Percentiles rank a stretch among this genome's conserved stretches.
Conservation (phyloP, 2,329 filamentous ascomycete species). For the Phialophora expanda region DNA sequence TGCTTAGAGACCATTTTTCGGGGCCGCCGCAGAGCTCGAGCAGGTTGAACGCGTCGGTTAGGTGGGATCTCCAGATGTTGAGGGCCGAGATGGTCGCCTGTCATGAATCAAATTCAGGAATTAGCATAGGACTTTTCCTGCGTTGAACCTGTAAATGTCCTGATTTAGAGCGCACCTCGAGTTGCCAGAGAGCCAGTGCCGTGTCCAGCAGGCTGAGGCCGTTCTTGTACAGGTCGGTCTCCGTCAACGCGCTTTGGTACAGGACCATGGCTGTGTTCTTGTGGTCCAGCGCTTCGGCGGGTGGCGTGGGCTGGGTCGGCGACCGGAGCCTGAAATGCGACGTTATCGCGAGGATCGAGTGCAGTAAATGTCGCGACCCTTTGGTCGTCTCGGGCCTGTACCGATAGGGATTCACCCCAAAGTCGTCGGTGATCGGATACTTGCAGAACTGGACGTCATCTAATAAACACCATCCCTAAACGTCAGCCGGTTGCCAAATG, state of each 20-base stretch:
- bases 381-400: conserved; percentile 23
- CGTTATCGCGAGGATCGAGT: conserved; percentile 25
- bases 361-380: conserved; percentile 25
- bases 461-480: background rate
- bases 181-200: conserved; percentile 16
- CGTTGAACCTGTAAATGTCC: background rate
- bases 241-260: conserved; percentile 15
- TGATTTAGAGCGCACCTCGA: conserved; percentile 8
- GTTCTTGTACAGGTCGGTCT: background rate
- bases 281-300: conserved; percentile 15
- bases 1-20: conserved; percentile 13
- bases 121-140: background rate
- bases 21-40: conserved; percentile 20
- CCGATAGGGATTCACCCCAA: conserved; percentile 24
- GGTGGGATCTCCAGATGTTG: conserved; percentile 20
- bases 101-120: background rate
- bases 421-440: conserved; percentile 27
- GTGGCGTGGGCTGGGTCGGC: conserved; percentile 8
- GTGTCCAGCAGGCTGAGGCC: conserved; percentile 19
- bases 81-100: conserved; percentile 18
- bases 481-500: background rate
- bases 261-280: conserved; percentile 20
- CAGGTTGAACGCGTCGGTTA: conserved; percentile 14
- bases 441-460: conserved; percentile 28
- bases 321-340: conserved; percentile 24